These are phyloP conservation scores for Ocimum tenuiflorum DNA, from an alignment of 257 asterid species.

Conservation along the genomic window DNA sequence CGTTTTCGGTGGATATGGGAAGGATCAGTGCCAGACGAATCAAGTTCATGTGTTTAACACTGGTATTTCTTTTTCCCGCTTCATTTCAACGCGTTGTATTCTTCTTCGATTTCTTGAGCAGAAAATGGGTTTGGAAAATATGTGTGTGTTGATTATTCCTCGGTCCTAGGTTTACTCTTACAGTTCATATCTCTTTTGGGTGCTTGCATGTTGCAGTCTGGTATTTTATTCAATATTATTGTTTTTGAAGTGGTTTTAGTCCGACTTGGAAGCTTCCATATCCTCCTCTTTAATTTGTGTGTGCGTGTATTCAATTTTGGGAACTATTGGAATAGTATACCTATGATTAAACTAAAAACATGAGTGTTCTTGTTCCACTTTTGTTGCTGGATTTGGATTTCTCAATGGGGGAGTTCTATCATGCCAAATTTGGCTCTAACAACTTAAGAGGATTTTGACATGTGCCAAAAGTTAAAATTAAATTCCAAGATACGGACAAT, in stretches of 20 bases:
- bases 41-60: slow-evolving; percentile 80
- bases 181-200: background rate
- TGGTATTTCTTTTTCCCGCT: slow-evolving; percentile 31
- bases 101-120: background rate
- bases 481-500: too few species aligned
- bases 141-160: background rate
- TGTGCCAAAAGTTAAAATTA: too few species aligned
- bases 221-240: background rate
- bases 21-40: slow-evolving; percentile 78
- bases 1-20: slow-evolving; percentile 97
- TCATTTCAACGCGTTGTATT: background rate
- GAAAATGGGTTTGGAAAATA: background rate
- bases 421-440: too few species aligned
- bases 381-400: too few species aligned
- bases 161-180: background rate
- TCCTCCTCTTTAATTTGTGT: background rate
- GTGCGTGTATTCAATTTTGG: slow-evolving; percentile 1
- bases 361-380: too few species aligned
- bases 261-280: slow-evolving; percentile 2
- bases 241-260: background rate
- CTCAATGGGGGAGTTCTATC: too few species aligned
- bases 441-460: too few species aligned
- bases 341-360: background rate
- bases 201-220: background rate
- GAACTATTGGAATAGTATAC: background rate